A percentile compares a stretch with the other conserved stretches of the same genome.
These are phyloP conservation scores for Cystobasidium ongulense DNA, from an alignment of 768 basidiomycete genomes.

Conservation along the genomic window DNA sequence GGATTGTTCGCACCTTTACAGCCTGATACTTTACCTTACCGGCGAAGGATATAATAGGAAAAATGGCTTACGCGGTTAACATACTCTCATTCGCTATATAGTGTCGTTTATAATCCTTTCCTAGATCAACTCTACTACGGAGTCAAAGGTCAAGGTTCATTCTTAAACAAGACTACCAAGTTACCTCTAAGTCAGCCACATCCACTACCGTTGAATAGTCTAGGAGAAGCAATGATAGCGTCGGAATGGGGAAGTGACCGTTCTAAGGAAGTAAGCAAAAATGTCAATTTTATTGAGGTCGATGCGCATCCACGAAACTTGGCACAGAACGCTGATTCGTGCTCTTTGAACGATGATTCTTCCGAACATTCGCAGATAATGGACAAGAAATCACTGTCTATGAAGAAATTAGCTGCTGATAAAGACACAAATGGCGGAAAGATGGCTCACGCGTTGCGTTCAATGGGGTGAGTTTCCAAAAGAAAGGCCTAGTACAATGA, in stretches of 20 bases:
- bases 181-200: slow-evolving; percentile 56
- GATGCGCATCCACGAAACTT: slow-evolving; percentile 53
- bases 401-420: slow-evolving; percentile 66
- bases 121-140: slow-evolving; percentile 77
- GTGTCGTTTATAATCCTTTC: slow-evolving; percentile 86
- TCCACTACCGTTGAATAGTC: slow-evolving; percentile 55
- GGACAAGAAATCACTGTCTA: slow-evolving; percentile 50
- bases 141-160: slow-evolving; percentile 69
- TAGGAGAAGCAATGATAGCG: slow-evolving; percentile 65
- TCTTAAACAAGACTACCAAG: slow-evolving; percentile 54
- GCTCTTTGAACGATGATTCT: background rate
- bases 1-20: background rate
- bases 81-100: slow-evolving; percentile 8
- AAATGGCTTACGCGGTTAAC: background rate
- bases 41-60: background rate
- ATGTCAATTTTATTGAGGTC: slow-evolving; percentile 59
- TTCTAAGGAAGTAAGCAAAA: slow-evolving; percentile 39
- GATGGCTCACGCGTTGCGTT: slow-evolving; percentile 77
- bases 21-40: background rate
- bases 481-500: slow-evolving; percentile 10
- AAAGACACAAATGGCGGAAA: slow-evolving; percentile 59
- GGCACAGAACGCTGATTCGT: slow-evolving; percentile 51
- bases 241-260: slow-evolving; percentile 67
- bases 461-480: slow-evolving; percentile 56
- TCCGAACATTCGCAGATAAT: slow-evolving; percentile 27